Evolutionary conservation across 352 stramenopile species (phyloP), one percentile per base, ranked within the genome.

Genomic region (Phytophthora sp.): DNA sequence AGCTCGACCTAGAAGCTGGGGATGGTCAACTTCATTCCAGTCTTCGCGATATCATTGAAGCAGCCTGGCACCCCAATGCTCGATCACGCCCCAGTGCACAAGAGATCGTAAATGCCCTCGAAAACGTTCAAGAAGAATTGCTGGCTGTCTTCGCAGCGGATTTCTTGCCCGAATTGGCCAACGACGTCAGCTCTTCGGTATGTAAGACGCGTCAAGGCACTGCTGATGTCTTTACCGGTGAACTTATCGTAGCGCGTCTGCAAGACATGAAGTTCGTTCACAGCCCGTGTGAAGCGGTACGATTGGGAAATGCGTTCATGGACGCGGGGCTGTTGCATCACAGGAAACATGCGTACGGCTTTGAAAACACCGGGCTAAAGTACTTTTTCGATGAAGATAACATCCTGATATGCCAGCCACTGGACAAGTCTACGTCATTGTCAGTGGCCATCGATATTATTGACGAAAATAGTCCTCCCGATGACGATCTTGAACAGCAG

Each of bases 261-360:
- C 53, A 78, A 12, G 45, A 62, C 11, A 57, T 75, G 15, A 42
- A 61, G 44, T 76, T 70, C 36, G 51, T 77, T 1, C 57, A 74
- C 12, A 60, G 55, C 15, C 56, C 62, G 1, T 58, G 50, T 24
- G 80, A 89, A 63, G 77, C 73, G 0, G 44, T 84, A 9, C 72
- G 80, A 3, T 18, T 86, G 16, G 77, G 80, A 7, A 83, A 74
- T 50, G 70, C 77, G 16, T 67, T 77, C 24, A 79, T 87, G 76
- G 78, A 84, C 36, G 71, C 79, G 13, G 76, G 78, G 0, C 57
- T 79, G 5, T 44, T 89, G 41, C 80, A 89, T 41, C 73, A 89
- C 59, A 51, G 55, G 7, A 82, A 78, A 49, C 80, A 89, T 47
- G 35, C 69, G 1, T 61, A 46, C 16, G 33, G 61, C 7, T 83